A percentile compares a stretch with the other conserved stretches of the same genome.
phyloP scores from a whole-genome alignment of 441 rosid genomes.

The Pelargonium myrrhifolium region DNA sequence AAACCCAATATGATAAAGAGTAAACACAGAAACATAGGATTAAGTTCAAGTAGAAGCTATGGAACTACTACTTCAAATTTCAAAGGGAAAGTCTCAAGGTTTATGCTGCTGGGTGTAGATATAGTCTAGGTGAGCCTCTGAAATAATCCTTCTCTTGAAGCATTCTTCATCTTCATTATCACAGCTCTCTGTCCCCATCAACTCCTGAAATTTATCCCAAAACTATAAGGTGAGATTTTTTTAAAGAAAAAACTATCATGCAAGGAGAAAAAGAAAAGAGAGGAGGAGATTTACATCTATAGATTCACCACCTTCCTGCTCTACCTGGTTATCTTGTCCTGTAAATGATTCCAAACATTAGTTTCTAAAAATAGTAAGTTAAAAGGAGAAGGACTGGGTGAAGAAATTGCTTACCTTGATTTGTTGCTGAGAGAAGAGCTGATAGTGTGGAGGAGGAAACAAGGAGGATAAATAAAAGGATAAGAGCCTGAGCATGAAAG shows the following conservation, averaged over 20 bases:
- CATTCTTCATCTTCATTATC: slow-evolving; percentile 50
- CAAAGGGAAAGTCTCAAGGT: slow-evolving; percentile 24
- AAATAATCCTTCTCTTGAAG: slow-evolving; percentile 41
- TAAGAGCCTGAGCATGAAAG: slow-evolving; percentile 24
- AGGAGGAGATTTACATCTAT: slow-evolving; percentile 22
- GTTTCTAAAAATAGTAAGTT: background rate
- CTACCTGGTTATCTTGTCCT: slow-evolving; percentile 26
- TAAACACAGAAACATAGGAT: no score
- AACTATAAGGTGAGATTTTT: background rate
- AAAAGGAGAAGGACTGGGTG: background rate
- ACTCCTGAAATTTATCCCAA: no score
- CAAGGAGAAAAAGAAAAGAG: background rate
- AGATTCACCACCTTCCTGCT: slow-evolving; percentile 25
- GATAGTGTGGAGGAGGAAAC: slow-evolving; percentile 28
- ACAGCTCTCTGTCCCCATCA: slow-evolving; percentile 46
- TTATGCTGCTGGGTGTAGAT: slow-evolving; percentile 64
- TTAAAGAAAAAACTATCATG: background rate
- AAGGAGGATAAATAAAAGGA: slow-evolving; percentile 32
- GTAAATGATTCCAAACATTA: slow-evolving; percentile 12
- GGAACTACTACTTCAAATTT: background rate
- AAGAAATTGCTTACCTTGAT: slow-evolving; percentile 28
- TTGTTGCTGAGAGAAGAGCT: slow-evolving; percentile 23
- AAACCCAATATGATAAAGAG: background rate
- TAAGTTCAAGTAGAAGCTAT: background rate
- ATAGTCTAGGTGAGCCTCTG: slow-evolving; percentile 82